These are phyloP conservation scores for Chalciporus piperatus DNA, from an alignment of 768 basidiomycete species.

Conservation along the genomic window DNA sequence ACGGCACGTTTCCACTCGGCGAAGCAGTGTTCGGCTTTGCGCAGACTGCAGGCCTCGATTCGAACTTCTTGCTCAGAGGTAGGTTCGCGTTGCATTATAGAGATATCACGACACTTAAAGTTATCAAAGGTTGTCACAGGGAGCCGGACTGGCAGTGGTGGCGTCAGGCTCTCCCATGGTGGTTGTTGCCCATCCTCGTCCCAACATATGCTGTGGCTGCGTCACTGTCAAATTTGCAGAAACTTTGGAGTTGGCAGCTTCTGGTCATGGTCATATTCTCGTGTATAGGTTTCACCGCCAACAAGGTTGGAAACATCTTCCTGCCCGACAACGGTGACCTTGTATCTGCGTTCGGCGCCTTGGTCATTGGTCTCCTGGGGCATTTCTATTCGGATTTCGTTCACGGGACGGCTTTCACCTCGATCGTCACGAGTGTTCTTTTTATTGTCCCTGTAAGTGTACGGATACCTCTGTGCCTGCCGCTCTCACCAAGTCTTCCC, in stretches of 20 bases:
- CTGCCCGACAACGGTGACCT: slow-evolving; percentile 70
- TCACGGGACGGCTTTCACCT: slow-evolving; percentile 81
- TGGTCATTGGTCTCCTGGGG: slow-evolving; percentile 75
- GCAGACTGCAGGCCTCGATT: slow-evolving; percentile 31
- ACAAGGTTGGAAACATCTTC: slow-evolving; percentile 56
- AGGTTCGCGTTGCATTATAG: not conserved
- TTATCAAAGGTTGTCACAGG: slow-evolving; percentile 65
- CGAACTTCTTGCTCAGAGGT: slow-evolving; percentile 32
- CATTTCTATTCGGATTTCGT: slow-evolving; percentile 77
- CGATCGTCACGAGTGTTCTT: slow-evolving; percentile 92
- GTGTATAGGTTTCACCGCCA: slow-evolving; percentile 70
- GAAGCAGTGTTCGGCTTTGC: slow-evolving; percentile 49
- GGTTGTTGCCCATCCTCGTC: slow-evolving; percentile 74
- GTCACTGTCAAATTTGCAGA: slow-evolving; percentile 76
- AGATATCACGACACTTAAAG: slow-evolving; percentile 26
- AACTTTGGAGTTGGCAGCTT: slow-evolving; percentile 65
- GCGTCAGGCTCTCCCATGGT: slow-evolving; percentile 76
- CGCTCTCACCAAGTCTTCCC: slow-evolving; percentile 17
- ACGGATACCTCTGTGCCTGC: not conserved
- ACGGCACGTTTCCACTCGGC: slow-evolving; percentile 42
- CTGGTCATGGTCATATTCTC: slow-evolving; percentile 81
- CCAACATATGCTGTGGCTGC: slow-evolving; percentile 73
- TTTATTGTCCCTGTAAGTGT: slow-evolving; percentile 80
- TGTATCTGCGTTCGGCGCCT: slow-evolving; percentile 74
- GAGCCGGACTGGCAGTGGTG: slow-evolving; percentile 75